Percentiles rank a stretch among this genome's conserved stretches.
phyloP scores from a whole-genome alignment of 2,329 filamentous ascomycete species.

The Cadophora sp. region DNA sequence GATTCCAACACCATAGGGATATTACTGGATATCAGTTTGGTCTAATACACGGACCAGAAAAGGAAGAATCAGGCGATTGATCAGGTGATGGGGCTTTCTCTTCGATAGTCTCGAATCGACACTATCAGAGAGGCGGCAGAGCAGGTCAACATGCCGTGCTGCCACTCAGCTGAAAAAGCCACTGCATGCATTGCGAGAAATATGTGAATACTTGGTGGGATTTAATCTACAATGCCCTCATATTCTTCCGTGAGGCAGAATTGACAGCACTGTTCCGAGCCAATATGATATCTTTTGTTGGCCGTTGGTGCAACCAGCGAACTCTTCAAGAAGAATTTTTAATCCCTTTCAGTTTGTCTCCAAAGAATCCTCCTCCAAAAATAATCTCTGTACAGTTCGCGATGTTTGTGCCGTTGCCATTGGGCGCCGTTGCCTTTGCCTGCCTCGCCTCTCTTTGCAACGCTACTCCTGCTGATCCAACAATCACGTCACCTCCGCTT shows the following conservation, averaged over 20 bases:
- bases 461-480: background rate
- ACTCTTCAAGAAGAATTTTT: too few relatives aligned
- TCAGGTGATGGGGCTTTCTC: background rate
- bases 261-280: background rate
- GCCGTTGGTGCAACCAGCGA: background rate
- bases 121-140: background rate
- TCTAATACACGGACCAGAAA: too few relatives aligned
- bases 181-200: background rate
- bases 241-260: background rate
- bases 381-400: too few relatives aligned
- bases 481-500: conserved; percentile 1
- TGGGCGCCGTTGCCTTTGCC: background rate
- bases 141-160: background rate
- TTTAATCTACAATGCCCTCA: background rate
- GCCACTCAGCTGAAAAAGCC: conserved; percentile 3
- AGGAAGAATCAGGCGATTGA: background rate
- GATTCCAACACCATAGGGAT: too few relatives aligned
- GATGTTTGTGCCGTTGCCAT: background rate
- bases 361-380: too few relatives aligned
- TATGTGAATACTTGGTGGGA: background rate
- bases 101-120: too few relatives aligned
- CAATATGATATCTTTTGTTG: background rate
- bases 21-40: too few relatives aligned
- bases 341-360: background rate
- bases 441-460: background rate